Conservation (phyloP, 1,139 yeast genomes). For the Pichia sp. region DNA sequence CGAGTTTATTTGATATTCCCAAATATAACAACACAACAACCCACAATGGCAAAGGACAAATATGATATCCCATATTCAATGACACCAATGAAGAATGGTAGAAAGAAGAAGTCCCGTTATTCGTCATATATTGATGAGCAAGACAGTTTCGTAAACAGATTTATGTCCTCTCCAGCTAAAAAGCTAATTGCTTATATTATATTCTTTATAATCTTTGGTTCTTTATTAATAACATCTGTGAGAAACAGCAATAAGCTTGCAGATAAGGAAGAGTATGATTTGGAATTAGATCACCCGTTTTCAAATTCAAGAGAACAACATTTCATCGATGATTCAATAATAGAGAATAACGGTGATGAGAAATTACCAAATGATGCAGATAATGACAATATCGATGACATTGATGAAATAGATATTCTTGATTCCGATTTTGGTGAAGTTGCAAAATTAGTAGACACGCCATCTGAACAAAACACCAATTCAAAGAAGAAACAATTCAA, state of each 20-base stretch:
- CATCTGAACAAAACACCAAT: not conserved
- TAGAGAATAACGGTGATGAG: not conserved
- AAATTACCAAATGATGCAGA: not conserved
- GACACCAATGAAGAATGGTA: constrained; percentile 8
- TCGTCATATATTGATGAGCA: constrained; percentile 6
- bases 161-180: constrained; percentile 9
- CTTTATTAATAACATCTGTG: constrained; percentile 9
- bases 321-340: constrained; percentile 5
- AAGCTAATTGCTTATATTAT: constrained; percentile 11
- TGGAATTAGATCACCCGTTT: constrained; percentile 4
- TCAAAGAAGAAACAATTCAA: not conserved
- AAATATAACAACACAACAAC: not conserved
- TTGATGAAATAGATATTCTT: constrained; percentile 10
- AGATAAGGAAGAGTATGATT: constrained; percentile 6
- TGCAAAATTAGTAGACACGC: not conserved
- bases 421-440: constrained; percentile 13
- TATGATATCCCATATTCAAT: constrained; percentile 14
- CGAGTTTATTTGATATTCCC: too few relatives aligned
- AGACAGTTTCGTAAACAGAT: not conserved
- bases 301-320: constrained; percentile 5
- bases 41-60: constrained; percentile 6
- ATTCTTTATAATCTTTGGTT: constrained; percentile 12
- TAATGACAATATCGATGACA: not conserved
- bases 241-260: constrained; percentile 2
- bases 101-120: constrained; percentile 5